Base-by-base conservation (phyloP, 805 yeast species). In the Hanseniaspora guilliermondii region DNA sequence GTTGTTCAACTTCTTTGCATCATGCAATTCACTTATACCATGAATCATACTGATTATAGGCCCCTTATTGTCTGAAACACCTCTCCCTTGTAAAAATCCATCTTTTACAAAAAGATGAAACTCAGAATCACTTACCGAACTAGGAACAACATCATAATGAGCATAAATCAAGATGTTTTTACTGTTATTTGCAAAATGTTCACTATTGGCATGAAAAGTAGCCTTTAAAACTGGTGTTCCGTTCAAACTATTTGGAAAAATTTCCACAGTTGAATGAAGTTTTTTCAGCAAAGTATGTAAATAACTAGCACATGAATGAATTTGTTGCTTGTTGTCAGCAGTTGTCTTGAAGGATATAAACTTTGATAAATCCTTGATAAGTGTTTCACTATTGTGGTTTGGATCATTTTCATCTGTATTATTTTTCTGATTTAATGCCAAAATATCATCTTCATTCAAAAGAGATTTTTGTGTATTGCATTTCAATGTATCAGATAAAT, bases 21-120 rank as follows among this genome's bases (percentile, higher is more conserved):
- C 76, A 53, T 70, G 70, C 14, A 87, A 68, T 53, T 85, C 87
- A 0, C 93, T 89, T 19, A 85, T 95, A 0, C 96, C 87, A 68
- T 80, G 88, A 2, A 91, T 75, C 0, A 96, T 83, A 1, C 96
- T 95, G 12, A 88, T 68, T 8, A 85, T 70, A 0, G 98, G 98
- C 0, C 98, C 98, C 65, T 91, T 91, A 66, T 91, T 93, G 64
- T 91, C 98, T 46, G 93, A 80, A 0, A 84, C 93, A 56, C 98
- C 98, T 64, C 98, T 76, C 1, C 91, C 97, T 61, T 85, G 85
- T 56, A 91, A 64, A 61, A 83, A 87, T 0, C 97, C 97, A 64
- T 91, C 83, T 56, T 76, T 75, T 3, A 95, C 84, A 0, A 84
- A 76, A 64, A 93, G 66, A 22, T 70, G 68, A 64, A 84, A 93